Conservation (phyloP, 257 asterid species). For the Scutellaria barbata region DNA sequence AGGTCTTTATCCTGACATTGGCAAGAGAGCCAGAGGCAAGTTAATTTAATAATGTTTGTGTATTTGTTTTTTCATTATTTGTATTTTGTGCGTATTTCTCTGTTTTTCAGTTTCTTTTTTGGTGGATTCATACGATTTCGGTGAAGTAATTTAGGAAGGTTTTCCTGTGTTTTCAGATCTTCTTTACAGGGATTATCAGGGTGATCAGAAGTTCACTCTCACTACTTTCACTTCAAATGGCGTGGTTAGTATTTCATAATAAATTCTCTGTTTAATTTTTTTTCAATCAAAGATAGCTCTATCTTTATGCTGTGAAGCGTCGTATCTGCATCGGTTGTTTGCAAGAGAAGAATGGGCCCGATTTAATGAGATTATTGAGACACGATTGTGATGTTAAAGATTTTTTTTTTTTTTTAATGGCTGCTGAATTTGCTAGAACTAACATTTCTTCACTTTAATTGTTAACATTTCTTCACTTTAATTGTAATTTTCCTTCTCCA, state of each 20-base stretch:
- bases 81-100: neutral
- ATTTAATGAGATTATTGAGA: slow-evolving; percentile 14
- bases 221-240: slow-evolving; percentile 60
- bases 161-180: slow-evolving; percentile 48
- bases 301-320: neutral
- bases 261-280: neutral
- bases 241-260: slow-evolving; percentile 44
- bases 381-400: neutral
- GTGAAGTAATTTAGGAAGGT: neutral
- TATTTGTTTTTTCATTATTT: neutral
- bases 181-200: slow-evolving; percentile 61
- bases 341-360: slow-evolving; percentile 16
- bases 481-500: neutral
- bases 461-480: too few relatives aligned
- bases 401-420: neutral
- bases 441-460: too few relatives aligned
- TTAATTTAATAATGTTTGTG: neutral
- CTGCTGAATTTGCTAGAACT: neutral
- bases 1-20: slow-evolving; percentile 67
- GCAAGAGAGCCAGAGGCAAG: slow-evolving; percentile 67
- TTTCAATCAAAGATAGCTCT: neutral
- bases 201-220: slow-evolving; percentile 65
- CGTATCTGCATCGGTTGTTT: neutral
- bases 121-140: neutral
- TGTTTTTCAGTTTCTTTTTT: slow-evolving; percentile 12